Evolutionary conservation across 306 rosid species (phyloP).

Genomic region (Vigna trinervia): DNA sequence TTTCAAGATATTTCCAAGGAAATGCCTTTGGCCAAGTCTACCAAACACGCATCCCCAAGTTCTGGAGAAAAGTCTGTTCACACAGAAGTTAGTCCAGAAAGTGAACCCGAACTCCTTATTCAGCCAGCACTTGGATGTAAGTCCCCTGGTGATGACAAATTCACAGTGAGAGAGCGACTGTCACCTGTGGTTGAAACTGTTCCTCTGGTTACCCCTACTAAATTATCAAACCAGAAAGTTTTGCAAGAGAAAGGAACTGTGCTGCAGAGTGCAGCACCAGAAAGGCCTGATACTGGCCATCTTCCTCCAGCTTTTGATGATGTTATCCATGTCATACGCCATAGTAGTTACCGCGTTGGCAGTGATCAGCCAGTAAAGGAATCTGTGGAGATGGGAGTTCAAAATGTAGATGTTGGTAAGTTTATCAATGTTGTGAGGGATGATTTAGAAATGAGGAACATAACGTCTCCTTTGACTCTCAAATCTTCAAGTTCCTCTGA

Average conservation of each 20-base stretch:
- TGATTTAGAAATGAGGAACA: constrained; percentile 69
- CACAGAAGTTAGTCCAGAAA: constrained; percentile 50
- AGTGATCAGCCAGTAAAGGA: constrained; percentile 84
- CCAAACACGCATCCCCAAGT: constrained; percentile 43
- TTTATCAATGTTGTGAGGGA: constrained; percentile 75
- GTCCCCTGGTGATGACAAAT: constrained; percentile 78
- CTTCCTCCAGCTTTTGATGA: constrained; percentile 94
- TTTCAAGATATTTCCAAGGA: constrained; percentile 52
- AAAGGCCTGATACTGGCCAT: constrained; percentile 64
- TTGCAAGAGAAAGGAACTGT: constrained; percentile 61
- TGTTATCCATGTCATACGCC: constrained; percentile 93
- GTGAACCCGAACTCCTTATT: constrained; percentile 48
- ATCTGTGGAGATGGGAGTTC: constrained; percentile 87
- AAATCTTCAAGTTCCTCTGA: constrained; percentile 68
- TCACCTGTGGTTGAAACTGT: constrained; percentile 61
- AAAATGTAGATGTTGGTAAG: constrained; percentile 84
- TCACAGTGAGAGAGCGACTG: constrained; percentile 73
- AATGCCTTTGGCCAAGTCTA: constrained; percentile 43
- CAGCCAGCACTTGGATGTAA: constrained; percentile 46
- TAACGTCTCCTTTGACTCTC: constrained; percentile 47
- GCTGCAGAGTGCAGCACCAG: constrained; percentile 55
- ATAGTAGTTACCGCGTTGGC: constrained; percentile 94
- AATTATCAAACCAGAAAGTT: constrained; percentile 55
- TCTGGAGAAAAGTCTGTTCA: constrained; percentile 59
- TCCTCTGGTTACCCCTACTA: constrained; percentile 50